Evolutionary conservation across 371 early-diverging fungal genomes (phyloP).

Genomic region (Actinomortierella wolfii): DNA sequence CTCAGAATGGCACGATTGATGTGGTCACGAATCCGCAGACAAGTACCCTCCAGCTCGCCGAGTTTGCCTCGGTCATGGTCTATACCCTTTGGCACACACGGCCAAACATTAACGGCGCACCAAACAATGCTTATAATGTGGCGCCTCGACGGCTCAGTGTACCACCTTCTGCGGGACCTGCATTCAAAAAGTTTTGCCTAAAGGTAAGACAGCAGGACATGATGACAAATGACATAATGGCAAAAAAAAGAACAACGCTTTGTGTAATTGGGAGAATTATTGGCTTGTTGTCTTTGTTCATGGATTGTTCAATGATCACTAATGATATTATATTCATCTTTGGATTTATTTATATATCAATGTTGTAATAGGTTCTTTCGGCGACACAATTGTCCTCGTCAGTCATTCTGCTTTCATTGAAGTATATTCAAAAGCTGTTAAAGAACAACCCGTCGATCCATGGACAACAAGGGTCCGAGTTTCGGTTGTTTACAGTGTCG

Average conservation of each 20-base stretch:
- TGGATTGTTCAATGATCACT: no score
- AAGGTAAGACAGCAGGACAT: slow-evolving; percentile 46
- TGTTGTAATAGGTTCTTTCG: slow-evolving; percentile 45
- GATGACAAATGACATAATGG: no score
- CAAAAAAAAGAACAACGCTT: no score
- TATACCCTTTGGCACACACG: slow-evolving; percentile 70
- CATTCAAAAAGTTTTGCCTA: slow-evolving; percentile 61
- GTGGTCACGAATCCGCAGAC: slow-evolving; percentile 22
- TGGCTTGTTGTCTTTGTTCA: no score
- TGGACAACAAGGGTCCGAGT: slow-evolving; percentile 77
- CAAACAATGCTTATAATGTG: slow-evolving; percentile 42
- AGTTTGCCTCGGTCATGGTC: slow-evolving; percentile 70
- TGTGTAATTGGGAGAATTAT: no score
- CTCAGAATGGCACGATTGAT: no score
- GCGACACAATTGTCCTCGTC: slow-evolving; percentile 71
- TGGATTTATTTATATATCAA: neutral
- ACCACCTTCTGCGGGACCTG: slow-evolving; percentile 53
- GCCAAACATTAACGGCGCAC: slow-evolving; percentile 45
- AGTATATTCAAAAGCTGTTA: slow-evolving; percentile 66
- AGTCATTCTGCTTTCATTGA: slow-evolving; percentile 60
- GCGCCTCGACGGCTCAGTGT: slow-evolving; percentile 48
- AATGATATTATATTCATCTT: no score
- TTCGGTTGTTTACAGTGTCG: slow-evolving; percentile 77
- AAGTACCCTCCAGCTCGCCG: slow-evolving; percentile 56
- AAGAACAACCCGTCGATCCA: slow-evolving; percentile 65